Percentiles rank a stretch among this genome's conserved stretches.
Conservation (phyloP, 1,139 yeast genomes). For the Pichia sp. region DNA sequence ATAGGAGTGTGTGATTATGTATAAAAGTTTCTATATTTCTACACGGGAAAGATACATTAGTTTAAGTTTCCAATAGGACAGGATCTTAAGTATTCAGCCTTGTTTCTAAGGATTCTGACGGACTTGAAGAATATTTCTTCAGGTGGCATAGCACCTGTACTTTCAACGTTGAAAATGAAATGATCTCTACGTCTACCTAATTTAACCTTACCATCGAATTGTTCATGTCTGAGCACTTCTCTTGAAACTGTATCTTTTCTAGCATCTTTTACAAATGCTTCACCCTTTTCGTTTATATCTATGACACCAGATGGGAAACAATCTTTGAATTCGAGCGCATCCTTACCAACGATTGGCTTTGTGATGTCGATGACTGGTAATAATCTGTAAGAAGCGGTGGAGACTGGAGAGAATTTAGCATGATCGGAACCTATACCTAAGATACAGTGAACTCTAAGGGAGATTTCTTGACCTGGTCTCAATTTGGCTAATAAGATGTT, state of each 20-base stretch:
- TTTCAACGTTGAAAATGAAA: constrained; percentile 90
- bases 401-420: constrained; percentile 96
- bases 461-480: constrained; percentile 96
- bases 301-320: constrained; percentile 96
- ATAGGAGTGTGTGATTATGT: too few species aligned
- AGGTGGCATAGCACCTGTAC: constrained; percentile 96
- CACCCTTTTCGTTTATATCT: constrained; percentile 64
- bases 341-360: constrained; percentile 71
- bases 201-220: constrained; percentile 84
- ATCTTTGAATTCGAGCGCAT: constrained; percentile 75
- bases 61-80: constrained; percentile 67
- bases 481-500: constrained; percentile 87
- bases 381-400: constrained; percentile 95
- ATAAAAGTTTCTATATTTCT: too few species aligned
- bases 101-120: constrained; percentile 78
- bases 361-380: constrained; percentile 86
- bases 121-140: constrained; percentile 93
- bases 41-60: too few species aligned
- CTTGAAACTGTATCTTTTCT: constrained; percentile 96
- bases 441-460: constrained; percentile 85
- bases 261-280: constrained; percentile 82
- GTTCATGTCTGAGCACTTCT: constrained; percentile 92
- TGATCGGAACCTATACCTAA: constrained; percentile 94
- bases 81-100: constrained; percentile 77
- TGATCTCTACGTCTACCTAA: constrained; percentile 91